These are phyloP conservation scores for Oryza coarctata DNA, from an alignment of 176 grass and related monocot genomes.

Conservation along the genomic window DNA sequence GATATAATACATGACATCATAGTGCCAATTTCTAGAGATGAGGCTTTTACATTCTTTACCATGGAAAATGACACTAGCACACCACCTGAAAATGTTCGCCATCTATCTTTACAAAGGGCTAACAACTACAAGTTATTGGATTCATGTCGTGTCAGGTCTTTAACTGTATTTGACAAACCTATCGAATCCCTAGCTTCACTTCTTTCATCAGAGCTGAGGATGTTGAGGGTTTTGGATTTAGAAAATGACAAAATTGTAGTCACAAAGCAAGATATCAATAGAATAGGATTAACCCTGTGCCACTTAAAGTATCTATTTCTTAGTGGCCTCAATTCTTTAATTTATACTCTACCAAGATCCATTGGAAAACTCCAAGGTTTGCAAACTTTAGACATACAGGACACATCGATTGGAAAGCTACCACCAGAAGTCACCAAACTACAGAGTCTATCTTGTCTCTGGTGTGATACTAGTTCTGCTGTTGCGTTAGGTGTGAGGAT, in stretches of 20 bases:
- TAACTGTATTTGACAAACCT: neutral
- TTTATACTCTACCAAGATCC: neutral
- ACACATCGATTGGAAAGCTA: neutral
- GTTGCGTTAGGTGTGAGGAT: accelerated
- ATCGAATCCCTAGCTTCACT: neutral
- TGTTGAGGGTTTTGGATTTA: conserved; percentile 9
- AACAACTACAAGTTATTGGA: neutral
- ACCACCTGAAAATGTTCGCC: neutral
- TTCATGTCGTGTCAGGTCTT: neutral
- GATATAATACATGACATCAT: conserved; percentile 11
- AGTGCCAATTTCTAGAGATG: neutral
- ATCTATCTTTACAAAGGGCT: neutral
- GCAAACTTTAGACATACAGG: neutral
- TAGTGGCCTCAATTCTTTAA: accelerated
- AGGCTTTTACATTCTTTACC: neutral
- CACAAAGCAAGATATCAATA: neutral
- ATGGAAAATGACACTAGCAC: neutral
- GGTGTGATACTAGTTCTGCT: neutral
- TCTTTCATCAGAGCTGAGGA: neutral
- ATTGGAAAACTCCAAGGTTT: conserved; percentile 16
- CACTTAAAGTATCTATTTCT: neutral
- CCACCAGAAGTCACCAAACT: neutral
- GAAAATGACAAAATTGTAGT: accelerated
- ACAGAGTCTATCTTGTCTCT: neutral
- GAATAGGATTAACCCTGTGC: neutral